Evolutionary conservation across 495 filamentous ascomycete genomes (phyloP).

Genomic region (Talaromyces thailandensis): DNA sequence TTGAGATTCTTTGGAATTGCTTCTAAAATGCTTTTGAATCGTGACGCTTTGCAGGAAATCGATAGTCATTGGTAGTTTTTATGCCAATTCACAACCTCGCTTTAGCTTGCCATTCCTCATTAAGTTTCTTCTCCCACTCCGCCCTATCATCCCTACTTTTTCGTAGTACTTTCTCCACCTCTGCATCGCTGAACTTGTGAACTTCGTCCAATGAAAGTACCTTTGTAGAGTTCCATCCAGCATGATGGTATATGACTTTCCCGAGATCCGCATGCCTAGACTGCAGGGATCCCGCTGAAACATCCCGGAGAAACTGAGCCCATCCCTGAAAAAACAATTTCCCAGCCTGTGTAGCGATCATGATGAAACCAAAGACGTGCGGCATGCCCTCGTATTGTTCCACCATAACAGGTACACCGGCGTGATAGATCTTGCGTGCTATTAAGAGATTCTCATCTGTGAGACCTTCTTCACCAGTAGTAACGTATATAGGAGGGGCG

Average conservation of each 20-base stretch:
- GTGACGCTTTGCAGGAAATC: not conserved
- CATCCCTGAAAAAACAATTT: slow-evolving; percentile 46
- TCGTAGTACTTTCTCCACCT: slow-evolving; percentile 41
- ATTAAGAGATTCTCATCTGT: slow-evolving; percentile 61
- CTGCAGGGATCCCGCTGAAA: slow-evolving; percentile 21
- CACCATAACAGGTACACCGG: slow-evolving; percentile 56
- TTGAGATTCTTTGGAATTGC: no score
- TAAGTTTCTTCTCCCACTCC: slow-evolving; percentile 33
- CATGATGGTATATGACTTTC: slow-evolving; percentile 39
- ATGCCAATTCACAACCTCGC: slow-evolving; percentile 34
- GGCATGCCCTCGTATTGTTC: slow-evolving; percentile 85
- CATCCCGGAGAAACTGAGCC: slow-evolving; percentile 44
- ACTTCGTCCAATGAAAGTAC: slow-evolving; percentile 43
- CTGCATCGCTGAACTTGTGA: slow-evolving; percentile 40
- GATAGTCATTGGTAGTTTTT: not conserved
- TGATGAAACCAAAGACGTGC: slow-evolving; percentile 66
- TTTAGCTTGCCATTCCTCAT: slow-evolving; percentile 26
- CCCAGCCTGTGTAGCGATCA: slow-evolving; percentile 40
- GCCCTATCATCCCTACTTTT: slow-evolving; percentile 35
- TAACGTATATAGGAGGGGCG: slow-evolving; percentile 61
- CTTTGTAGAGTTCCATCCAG: slow-evolving; percentile 42
- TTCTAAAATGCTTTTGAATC: not conserved
- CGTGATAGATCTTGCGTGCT: slow-evolving; percentile 46
- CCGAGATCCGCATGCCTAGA: slow-evolving; percentile 10
- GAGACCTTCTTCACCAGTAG: slow-evolving; percentile 71